Base-by-base conservation (phyloP, 306 rosid genomes). In the Pueraria montana region DNA sequence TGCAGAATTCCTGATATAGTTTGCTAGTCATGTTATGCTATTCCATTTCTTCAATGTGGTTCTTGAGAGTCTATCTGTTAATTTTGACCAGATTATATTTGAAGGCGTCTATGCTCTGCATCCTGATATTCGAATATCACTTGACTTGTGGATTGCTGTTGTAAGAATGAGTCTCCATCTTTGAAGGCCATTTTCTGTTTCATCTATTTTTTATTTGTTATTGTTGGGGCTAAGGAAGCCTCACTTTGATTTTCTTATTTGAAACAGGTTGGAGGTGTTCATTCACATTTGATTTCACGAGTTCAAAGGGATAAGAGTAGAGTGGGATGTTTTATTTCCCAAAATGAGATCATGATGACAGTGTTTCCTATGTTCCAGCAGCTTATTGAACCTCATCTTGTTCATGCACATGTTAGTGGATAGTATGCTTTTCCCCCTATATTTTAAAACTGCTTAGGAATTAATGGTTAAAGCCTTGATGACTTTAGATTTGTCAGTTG, bases 101-200 rank as follows among this genome's bases (percentile, higher is more conserved):
- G 99, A 96, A 94, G 99, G 99, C 80, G 94, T 96, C 77, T 96
- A 92, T 92, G 99, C 99, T 62, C 74, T 96, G 91, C 99, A 96
- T 92, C 98, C 99, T 20, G 91, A 92, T 86, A 94, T 96, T 84
- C 87, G 99, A 87, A 81, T 77, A 84, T 96, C 99, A 48, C 95
- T 96, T 70, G 98, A 96, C 89, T 82, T 96, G 83, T 96, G 99
- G 99, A 89, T 96, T 88, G 97, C 97, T 85, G 96, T 93, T 77
- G 97, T 93, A 89, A 90, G 96, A 84, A 85, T 66, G 83, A 84
- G 43, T 76, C 82, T 58, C 72, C 45, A 66, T 56, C 80, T 75
- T 56, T 42, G 27, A 48, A 18, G 24, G 71, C 75, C 65, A 45
- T 53, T 30, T 82, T 61, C 56, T 74, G 43, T 87, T 87, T 61